A percentile compares a stretch with the other conserved stretches of the same genome.
phyloP scores from a whole-genome alignment of 2,329 filamentous ascomycete genomes.

The Colletotrichum eleusines region DNA sequence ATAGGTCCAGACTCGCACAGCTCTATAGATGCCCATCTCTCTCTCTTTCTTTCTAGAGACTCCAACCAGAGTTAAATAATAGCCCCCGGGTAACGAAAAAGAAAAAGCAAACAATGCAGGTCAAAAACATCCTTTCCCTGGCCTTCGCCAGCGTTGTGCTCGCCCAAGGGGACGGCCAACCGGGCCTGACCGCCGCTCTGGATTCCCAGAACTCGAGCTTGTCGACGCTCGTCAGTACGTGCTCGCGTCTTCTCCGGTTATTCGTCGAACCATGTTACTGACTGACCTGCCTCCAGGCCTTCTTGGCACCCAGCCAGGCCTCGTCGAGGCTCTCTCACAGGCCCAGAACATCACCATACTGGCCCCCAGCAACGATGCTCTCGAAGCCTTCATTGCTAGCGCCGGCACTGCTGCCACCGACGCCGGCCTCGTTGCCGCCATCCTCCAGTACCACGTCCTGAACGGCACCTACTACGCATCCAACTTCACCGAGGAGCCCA shows the following conservation, averaged over 20 bases:
- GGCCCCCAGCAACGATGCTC: conserved; percentile 65
- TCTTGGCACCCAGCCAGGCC: conserved; percentile 42
- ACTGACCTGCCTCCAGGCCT: conserved; percentile 45
- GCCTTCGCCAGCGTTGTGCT: conserved; percentile 43
- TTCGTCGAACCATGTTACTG: neutral
- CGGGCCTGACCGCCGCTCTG: conserved; percentile 45
- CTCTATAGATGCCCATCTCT: neutral
- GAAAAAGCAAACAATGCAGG: conserved; percentile 26
- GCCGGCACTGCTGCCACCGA: conserved; percentile 42
- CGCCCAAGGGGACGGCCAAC: conserved; percentile 37
- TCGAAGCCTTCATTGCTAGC: conserved; percentile 53
- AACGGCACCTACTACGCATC: conserved; percentile 59
- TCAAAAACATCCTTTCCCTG: conserved; percentile 38
- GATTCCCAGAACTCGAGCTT: conserved; percentile 47
- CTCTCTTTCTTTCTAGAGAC: neutral
- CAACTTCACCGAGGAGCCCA: conserved; percentile 46
- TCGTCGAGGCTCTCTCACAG: conserved; percentile 24
- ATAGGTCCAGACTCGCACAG: neutral
- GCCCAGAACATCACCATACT: conserved; percentile 66
- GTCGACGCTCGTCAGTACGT: conserved; percentile 45
- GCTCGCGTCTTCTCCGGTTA: neutral
- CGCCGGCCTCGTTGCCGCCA: conserved; percentile 48
- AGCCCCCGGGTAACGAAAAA: too few species aligned
- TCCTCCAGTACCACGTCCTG: conserved; percentile 69
- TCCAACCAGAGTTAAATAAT: neutral